These are phyloP conservation scores for Eragrostis nindensis DNA, from an alignment of 176 grass and related monocot species.

Conservation along the genomic window DNA sequence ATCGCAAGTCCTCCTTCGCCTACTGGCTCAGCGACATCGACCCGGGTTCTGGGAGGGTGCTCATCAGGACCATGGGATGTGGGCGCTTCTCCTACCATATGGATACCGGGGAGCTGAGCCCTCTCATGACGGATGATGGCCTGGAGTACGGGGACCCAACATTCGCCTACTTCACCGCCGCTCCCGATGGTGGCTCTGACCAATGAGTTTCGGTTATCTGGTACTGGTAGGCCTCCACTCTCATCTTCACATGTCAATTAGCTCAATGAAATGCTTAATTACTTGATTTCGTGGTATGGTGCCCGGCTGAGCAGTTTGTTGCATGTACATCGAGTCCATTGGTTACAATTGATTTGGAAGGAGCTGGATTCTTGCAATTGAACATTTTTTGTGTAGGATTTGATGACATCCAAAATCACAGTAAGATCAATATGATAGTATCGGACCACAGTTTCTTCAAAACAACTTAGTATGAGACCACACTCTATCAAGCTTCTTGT, in stretches of 20 bases:
- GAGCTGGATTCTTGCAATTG: not conserved
- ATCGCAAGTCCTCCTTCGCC: not conserved
- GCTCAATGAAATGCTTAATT: not conserved
- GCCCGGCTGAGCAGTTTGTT: not conserved
- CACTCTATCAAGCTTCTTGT: not conserved
- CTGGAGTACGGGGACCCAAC: constrained; percentile 8
- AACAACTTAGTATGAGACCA: not conserved
- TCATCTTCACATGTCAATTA: not conserved
- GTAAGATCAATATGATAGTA: not conserved
- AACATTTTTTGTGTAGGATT: not conserved
- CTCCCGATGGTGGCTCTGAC: not conserved
- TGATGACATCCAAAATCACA: not conserved
- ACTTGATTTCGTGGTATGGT: not conserved
- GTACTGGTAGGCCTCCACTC: not conserved
- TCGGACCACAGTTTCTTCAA: not conserved
- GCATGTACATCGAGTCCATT: not conserved
- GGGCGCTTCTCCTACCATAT: constrained; percentile 20
- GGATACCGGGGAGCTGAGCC: not conserved
- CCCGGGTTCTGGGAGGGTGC: constrained; percentile 16
- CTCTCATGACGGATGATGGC: constrained; percentile 4
- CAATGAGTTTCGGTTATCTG: not conserved
- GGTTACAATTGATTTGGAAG: not conserved
- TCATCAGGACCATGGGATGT: not conserved
- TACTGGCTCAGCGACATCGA: constrained; percentile 35
- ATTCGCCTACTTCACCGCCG: not conserved